A percentile compares a stretch with the other conserved stretches of the same genome.
Conservation (phyloP, 371 early-diverging fungal species). For the Haplosporangium sp. region DNA sequence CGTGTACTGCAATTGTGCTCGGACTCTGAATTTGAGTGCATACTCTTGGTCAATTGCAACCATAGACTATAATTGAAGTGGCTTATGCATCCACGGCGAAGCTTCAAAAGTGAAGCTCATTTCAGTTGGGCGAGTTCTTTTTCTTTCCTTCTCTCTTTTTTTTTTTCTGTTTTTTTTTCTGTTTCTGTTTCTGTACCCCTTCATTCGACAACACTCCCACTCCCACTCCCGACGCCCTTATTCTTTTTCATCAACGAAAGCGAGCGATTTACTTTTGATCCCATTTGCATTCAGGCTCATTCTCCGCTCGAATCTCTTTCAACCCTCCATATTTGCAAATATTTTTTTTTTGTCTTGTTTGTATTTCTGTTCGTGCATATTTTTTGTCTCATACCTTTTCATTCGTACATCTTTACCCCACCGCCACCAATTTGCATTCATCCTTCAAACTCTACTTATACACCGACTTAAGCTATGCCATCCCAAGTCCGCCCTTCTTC, state of each 20-base stretch:
- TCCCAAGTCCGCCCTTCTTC: slow-evolving; percentile 10
- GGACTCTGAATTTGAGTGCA: slow-evolving; percentile 2
- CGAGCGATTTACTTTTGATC: slow-evolving; percentile 11
- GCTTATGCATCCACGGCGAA: background rate
- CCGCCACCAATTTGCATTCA: background rate
- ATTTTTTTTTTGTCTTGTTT: slow-evolving; percentile 13
- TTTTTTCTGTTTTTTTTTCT: slow-evolving; percentile 36
- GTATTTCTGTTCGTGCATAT: slow-evolving; percentile 13
- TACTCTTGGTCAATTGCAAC: background rate
- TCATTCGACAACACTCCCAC: slow-evolving; percentile 17
- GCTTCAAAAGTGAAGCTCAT: background rate
- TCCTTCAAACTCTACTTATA: background rate
- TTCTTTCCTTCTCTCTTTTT: slow-evolving; percentile 31
- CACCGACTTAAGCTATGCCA: slow-evolving; percentile 1
- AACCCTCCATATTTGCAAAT: slow-evolving; percentile 6
- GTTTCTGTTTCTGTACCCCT: slow-evolving; percentile 29
- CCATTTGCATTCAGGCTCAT: slow-evolving; percentile 6
- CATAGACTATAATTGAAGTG: background rate
- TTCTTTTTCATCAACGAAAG: slow-evolving; percentile 10
- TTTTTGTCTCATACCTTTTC: slow-evolving; percentile 22
- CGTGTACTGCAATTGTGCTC: background rate
- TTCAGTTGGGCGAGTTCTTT: slow-evolving; percentile 23
- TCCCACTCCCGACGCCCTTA: too few species aligned
- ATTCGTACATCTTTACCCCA: slow-evolving; percentile 5
- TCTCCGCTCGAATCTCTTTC: slow-evolving; percentile 15